These are phyloP conservation scores for Monosporascus sp. DNA, from an alignment of 2,329 filamentous ascomycete species.

Conservation along the genomic window DNA sequence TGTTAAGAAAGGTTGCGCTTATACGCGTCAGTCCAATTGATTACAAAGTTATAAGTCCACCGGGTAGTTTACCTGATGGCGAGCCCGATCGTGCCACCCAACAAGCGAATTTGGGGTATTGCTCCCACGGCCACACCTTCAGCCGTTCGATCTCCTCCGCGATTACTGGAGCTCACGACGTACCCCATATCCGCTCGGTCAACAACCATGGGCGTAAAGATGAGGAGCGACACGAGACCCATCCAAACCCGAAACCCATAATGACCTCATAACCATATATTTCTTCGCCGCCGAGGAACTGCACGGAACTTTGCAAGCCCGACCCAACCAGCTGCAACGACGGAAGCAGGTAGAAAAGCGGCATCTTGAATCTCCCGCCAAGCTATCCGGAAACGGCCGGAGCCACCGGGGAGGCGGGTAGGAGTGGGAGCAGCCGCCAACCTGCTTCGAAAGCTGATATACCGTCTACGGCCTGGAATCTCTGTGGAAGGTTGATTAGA, in stretches of 20 bases:
- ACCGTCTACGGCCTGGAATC: conserved; percentile 30
- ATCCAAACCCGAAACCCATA: conserved; percentile 34
- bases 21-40: conserved; percentile 1
- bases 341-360: conserved; percentile 26
- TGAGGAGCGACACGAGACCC: conserved; percentile 25
- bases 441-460: conserved; percentile 25
- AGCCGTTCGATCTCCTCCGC: neutral
- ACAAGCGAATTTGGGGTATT: conserved; percentile 32
- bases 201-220: conserved; percentile 27
- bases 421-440: conserved; percentile 27
- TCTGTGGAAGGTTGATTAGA: conserved; percentile 32
- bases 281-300: conserved; percentile 8
- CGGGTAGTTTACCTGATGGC: conserved; percentile 24
- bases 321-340: conserved; percentile 29
- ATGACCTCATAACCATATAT: conserved; percentile 31
- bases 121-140: conserved; percentile 30
- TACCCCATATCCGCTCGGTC: conserved; percentile 25
- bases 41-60: neutral
- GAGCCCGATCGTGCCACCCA: conserved; percentile 32
- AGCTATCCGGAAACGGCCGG: conserved; percentile 25
- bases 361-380: conserved; percentile 20
- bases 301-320: conserved; percentile 26
- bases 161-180: conserved; percentile 2
- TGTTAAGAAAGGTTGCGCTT: conserved; percentile 18
- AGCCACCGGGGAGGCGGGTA: conserved; percentile 28